Conservation (phyloP, 306 rosid species). For the Vicia sativa region DNA sequence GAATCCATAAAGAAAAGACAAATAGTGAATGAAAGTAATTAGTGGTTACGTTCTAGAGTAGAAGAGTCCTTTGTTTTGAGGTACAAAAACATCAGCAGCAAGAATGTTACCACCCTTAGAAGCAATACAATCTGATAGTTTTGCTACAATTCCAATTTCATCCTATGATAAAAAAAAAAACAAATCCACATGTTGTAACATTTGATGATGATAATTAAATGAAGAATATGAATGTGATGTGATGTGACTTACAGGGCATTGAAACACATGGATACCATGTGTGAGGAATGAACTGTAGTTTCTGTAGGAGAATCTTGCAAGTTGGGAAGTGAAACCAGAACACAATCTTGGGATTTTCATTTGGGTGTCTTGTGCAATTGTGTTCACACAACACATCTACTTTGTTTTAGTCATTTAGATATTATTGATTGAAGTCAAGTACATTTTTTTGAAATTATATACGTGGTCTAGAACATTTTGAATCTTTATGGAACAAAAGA, state of each 20-base stretch:
- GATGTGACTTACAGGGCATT: conserved; percentile 68
- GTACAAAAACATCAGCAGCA: conserved; percentile 85
- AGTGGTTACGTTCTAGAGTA: conserved; percentile 76
- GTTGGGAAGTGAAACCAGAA: conserved; percentile 44
- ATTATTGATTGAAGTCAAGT: conserved; percentile 1
- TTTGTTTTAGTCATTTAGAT: not conserved
- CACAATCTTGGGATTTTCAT: conserved; percentile 46
- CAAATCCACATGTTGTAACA: not conserved
- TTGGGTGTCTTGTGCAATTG: conserved; percentile 8
- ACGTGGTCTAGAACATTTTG: conserved; percentile 35
- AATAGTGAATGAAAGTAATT: not conserved
- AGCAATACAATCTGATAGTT: conserved; percentile 89
- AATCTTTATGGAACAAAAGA: not conserved
- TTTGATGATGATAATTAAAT: not conserved
- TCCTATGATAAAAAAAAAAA: conserved; percentile 55
- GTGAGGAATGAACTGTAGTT: conserved; percentile 46
- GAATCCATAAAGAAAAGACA: not conserved
- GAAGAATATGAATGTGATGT: not conserved
- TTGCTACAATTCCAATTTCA: conserved; percentile 91
- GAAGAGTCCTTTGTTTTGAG: conserved; percentile 79
- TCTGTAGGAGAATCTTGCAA: conserved; percentile 51
- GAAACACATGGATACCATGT: conserved; percentile 89
- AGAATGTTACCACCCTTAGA: conserved; percentile 87
- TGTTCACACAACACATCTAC: not conserved
- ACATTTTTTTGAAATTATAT: not conserved